These are phyloP conservation scores for Nakataea oryzae DNA, from an alignment of 2,329 filamentous ascomycete species.

Conservation along the genomic window DNA sequence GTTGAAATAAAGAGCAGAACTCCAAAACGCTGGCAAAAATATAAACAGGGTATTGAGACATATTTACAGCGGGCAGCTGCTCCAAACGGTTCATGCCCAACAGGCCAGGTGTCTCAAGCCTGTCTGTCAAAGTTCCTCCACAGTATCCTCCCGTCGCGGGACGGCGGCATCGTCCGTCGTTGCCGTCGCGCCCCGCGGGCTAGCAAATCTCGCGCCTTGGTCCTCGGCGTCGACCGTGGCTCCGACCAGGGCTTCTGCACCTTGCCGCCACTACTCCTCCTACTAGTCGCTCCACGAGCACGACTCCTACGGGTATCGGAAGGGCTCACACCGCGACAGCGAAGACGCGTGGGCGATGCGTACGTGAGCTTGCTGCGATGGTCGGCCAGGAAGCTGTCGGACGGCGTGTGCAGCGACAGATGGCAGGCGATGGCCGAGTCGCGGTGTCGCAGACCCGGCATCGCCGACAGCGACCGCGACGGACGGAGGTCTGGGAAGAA, in stretches of 20 bases:
- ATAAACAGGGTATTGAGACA: slow-evolving; percentile 17
- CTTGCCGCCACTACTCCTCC: slow-evolving; percentile 25
- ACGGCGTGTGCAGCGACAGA: background rate
- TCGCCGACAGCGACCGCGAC: slow-evolving; percentile 5
- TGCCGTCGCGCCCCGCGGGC: slow-evolving; percentile 10
- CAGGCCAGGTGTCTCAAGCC: slow-evolving; percentile 1
- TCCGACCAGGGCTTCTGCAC: slow-evolving; percentile 36
- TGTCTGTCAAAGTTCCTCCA: background rate
- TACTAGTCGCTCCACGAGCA: slow-evolving; percentile 33
- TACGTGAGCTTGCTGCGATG: background rate
- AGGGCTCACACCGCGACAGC: slow-evolving; percentile 22
- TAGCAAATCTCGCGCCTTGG: slow-evolving; percentile 27
- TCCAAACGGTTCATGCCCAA: background rate
- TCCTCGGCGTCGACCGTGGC: slow-evolving; percentile 27
- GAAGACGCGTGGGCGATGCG: slow-evolving; percentile 13
- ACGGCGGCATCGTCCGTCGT: no score
- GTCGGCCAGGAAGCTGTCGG: background rate
- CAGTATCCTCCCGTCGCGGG: background rate
- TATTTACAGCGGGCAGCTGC: slow-evolving; percentile 18
- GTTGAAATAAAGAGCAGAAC: background rate
- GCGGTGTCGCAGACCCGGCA: slow-evolving; percentile 18
- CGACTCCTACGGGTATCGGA: slow-evolving; percentile 21
- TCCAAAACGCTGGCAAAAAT: slow-evolving; percentile 8
- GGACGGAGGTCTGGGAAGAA: slow-evolving; percentile 15
- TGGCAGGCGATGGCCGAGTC: slow-evolving; percentile 5